Percentiles rank a stretch among this genome's conserved stretches.
These are phyloP conservation scores for Nicotiana tomentosiformis DNA, from an alignment of 257 asterid genomes.

Conservation along the genomic window DNA sequence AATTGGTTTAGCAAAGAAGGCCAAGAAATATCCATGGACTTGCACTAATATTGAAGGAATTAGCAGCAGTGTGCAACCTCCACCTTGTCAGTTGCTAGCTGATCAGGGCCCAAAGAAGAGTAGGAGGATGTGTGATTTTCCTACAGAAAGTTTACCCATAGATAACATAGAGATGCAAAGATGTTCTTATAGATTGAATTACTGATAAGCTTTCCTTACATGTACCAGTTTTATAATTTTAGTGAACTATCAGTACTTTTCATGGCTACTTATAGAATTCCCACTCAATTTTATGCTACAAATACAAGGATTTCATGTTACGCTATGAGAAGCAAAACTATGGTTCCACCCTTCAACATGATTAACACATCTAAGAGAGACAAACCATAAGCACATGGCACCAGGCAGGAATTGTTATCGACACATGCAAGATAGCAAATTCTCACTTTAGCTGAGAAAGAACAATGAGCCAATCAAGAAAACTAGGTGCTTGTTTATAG, in stretches of 20 bases:
- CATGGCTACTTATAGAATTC: neutral
- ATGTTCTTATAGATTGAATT: slow-evolving; percentile 45
- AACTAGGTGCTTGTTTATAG: neutral
- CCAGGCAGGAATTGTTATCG: neutral
- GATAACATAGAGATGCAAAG: slow-evolving; percentile 44
- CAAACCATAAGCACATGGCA: neutral
- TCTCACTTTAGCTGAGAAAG: neutral
- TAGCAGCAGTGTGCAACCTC: slow-evolving; percentile 54
- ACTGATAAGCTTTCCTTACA: neutral
- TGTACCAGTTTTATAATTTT: neutral
- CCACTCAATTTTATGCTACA: neutral
- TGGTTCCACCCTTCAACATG: neutral
- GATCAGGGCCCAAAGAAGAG: slow-evolving; percentile 38
- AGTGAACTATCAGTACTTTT: neutral
- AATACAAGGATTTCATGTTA: neutral
- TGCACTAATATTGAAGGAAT: slow-evolving; percentile 55
- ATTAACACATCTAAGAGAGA: neutral
- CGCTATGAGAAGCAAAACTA: neutral
- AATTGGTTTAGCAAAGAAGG: slow-evolving; percentile 60
- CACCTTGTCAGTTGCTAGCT: slow-evolving; percentile 49
- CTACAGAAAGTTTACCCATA: slow-evolving; percentile 41
- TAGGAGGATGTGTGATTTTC: slow-evolving; percentile 50
- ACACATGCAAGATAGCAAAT: neutral
- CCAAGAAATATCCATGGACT: slow-evolving; percentile 66
- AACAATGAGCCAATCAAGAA: neutral